phyloP scores from a whole-genome alignment of 129 eudicot genomes.

The Lonicera japonica region DNA sequence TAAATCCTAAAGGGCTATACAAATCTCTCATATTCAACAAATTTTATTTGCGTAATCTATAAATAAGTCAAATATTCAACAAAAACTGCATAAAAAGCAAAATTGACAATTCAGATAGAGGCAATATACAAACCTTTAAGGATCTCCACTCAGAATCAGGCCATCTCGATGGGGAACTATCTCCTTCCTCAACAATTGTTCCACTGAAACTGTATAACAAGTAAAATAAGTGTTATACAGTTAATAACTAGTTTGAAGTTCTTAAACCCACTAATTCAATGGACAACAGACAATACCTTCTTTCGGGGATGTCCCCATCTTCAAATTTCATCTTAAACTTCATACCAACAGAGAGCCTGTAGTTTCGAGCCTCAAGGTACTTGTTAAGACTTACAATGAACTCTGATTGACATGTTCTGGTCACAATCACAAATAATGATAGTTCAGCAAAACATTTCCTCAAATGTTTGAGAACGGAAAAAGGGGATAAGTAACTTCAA shows the following conservation, averaged over 20 bases:
- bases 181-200: slow-evolving; percentile 84
- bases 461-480: no score
- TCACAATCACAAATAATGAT: slow-evolving; percentile 18
- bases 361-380: slow-evolving; percentile 72
- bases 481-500: no score
- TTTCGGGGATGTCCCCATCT: slow-evolving; percentile 85
- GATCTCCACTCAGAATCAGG: slow-evolving; percentile 94
- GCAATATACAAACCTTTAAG: slow-evolving; percentile 49
- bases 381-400: slow-evolving; percentile 84
- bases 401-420: slow-evolving; percentile 82
- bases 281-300: slow-evolving; percentile 52
- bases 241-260: slow-evolving; percentile 4
- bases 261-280: slow-evolving; percentile 1
- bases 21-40: no score
- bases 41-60: no score
- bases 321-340: slow-evolving; percentile 88
- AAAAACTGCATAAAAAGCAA: no score
- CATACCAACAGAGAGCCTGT: slow-evolving; percentile 83
- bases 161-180: slow-evolving; percentile 70
- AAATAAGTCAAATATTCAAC: no score
- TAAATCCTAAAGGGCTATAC: no score
- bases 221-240: slow-evolving; percentile 2
- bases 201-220: slow-evolving; percentile 84
- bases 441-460: slow-evolving; percentile 14
- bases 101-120: no score